Evolutionary conservation across 108 stramenopile genomes (phyloP), one percentile per base, ranked within the genome.

Genomic region (Mediolabrus comicus): DNA sequence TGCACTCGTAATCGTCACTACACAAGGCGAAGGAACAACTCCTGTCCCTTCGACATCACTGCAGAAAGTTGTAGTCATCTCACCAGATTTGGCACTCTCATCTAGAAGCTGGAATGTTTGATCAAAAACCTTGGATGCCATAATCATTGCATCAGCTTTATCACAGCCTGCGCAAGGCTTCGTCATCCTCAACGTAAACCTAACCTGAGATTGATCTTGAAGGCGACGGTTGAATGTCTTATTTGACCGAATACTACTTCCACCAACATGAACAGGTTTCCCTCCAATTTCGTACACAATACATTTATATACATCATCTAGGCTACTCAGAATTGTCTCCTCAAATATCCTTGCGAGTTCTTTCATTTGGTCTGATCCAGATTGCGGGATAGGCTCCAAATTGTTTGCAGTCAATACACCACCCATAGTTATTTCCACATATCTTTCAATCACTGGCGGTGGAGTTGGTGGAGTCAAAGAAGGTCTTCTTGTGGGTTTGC

Each of bases 111-210:
- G 30, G 41, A 71, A 79, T 1, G 77, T 33, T 28, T 71, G 59
- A 19, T 66, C 65, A 46, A 79, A 71, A 0, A 66, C 41, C 39
- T 43, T 10, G 3, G 77, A 53, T 35, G 65, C 77, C 32, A 71
- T 22, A 11, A 72, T 55, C 39, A 71, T 51, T 27, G 69, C 69
- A 3, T 54, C 65, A 28, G 56, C 53, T 36, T 62, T 51, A 56
- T 61, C 66, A 33, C 77, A 79, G 16, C 36, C 70, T 12, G 60
- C 33, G 34, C 77, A 79, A 12, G 77, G 70, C 58, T 59, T 61
- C 33, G 33, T 32, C 1, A 60, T 33, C 19, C 49, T 43, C 2
- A 67, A 30, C 13, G 62, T 62, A 38, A 79, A 79, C 14, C 53
- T 6, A 0, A 79, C 46, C n/a, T 49, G 46, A 0, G 46, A n/a